Evolutionary conservation across 2,329 filamentous ascomycete species (phyloP).

Genomic region (Paramyrothecium roridum): DNA sequence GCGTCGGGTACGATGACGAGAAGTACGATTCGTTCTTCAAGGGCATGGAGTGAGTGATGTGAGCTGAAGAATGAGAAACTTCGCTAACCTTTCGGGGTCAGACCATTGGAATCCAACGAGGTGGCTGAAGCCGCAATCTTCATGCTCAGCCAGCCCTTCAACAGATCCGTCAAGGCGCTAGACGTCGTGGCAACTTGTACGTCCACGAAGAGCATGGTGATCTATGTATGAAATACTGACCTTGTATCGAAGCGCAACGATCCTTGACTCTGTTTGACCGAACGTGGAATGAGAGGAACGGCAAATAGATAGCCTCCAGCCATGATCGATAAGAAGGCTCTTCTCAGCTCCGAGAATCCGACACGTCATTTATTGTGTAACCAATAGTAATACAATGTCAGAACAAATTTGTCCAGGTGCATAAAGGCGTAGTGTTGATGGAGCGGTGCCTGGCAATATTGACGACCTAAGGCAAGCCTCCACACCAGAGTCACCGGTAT

Average conservation of each 20-base stretch:
- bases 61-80: not conserved
- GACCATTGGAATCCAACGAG: constrained; percentile 38
- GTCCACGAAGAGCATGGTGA: too few relatives aligned
- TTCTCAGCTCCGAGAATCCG: not conserved
- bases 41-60: constrained; percentile 22
- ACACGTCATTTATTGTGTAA: not conserved
- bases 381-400: not conserved
- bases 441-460: not conserved
- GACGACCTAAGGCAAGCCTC: not conserved
- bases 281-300: constrained; percentile 17
- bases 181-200: constrained; percentile 37
- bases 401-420: not conserved
- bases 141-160: constrained; percentile 36
- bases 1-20: constrained; percentile 39
- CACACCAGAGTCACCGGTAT: too few relatives aligned
- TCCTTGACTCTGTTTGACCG: constrained; percentile 27
- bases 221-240: not conserved
- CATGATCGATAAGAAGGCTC: not conserved
- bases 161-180: constrained; percentile 35
- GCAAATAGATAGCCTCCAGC: not conserved
- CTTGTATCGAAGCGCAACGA: constrained; percentile 19
- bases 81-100: constrained; percentile 10
- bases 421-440: not conserved
- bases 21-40: constrained; percentile 40
- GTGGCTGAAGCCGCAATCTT: constrained; percentile 38